A percentile compares a stretch with the other conserved stretches of the same genome.
Evolutionary conservation across 129 eudicot species (phyloP).

Genomic region (Pulicaria dysenterica): DNA sequence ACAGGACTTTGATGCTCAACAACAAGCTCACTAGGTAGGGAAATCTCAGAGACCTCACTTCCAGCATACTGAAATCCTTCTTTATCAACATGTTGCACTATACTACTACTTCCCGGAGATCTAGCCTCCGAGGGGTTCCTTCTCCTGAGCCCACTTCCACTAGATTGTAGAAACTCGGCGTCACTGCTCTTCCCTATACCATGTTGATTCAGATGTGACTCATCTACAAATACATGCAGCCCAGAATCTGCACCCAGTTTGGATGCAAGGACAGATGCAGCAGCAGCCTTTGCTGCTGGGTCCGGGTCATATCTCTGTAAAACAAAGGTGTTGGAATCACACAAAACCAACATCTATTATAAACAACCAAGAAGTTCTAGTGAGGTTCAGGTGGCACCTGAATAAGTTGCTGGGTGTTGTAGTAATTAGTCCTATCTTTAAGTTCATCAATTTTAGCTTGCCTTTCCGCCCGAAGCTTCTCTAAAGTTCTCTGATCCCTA

Average conservation of each 20-base stretch:
- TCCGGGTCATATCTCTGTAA: constrained; percentile 92
- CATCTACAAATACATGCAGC: constrained; percentile 62
- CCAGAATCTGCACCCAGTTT: constrained; percentile 92
- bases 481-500: constrained; percentile 78
- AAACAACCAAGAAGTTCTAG: neutral
- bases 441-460: constrained; percentile 90
- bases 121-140: constrained; percentile 50
- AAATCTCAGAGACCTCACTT: constrained; percentile 50
- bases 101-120: constrained; percentile 36
- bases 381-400: constrained; percentile 54
- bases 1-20: constrained; percentile 69
- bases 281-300: constrained; percentile 97
- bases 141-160: constrained; percentile 77
- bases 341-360: neutral
- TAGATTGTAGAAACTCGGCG: constrained; percentile 50
- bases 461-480: constrained; percentile 88
- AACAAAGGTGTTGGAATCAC: constrained; percentile 21
- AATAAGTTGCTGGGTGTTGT: constrained; percentile 88
- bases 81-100: constrained; percentile 25
- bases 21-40: constrained; percentile 50
- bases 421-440: constrained; percentile 86
- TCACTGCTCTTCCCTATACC: constrained; percentile 71
- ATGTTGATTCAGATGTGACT: constrained; percentile 39
- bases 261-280: constrained; percentile 87
- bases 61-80: constrained; percentile 42